Evolutionary conservation across 495 filamentous ascomycete species (phyloP).

Genomic region (Trichocladium antarcticum): DNA sequence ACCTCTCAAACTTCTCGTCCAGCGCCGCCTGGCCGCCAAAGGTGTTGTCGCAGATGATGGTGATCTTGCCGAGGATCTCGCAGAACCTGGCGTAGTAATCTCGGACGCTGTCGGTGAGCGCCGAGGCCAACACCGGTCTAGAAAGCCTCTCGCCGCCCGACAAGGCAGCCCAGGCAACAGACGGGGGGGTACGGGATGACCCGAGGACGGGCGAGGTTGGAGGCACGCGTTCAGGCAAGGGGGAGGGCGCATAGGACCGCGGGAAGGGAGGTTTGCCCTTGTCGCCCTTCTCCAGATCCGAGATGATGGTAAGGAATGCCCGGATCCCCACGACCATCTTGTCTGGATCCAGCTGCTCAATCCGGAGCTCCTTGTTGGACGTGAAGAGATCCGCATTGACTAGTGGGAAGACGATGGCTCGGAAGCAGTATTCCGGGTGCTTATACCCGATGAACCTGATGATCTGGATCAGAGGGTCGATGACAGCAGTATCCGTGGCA

Average conservation of each 20-base stretch:
- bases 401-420: constrained; percentile 82
- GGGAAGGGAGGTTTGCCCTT: constrained; percentile 75
- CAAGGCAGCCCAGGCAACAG: constrained; percentile 20
- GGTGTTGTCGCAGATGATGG: constrained; percentile 86
- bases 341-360: constrained; percentile 91
- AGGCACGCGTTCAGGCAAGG: constrained; percentile 33
- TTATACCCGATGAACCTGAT: constrained; percentile 92
- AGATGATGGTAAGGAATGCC: constrained; percentile 83
- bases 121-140: constrained; percentile 60
- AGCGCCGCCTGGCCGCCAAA: constrained; percentile 92
- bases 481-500: constrained; percentile 66
- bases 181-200: constrained; percentile 27
- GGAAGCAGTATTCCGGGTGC: constrained; percentile 86
- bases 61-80: constrained; percentile 90
- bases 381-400: constrained; percentile 85
- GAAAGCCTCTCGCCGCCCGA: constrained; percentile 49
- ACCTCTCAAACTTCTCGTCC: constrained; percentile 92
- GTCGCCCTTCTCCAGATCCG: constrained; percentile 82
- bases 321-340: constrained; percentile 92
- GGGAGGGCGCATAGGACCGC: constrained; percentile 38
- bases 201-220: constrained; percentile 45
- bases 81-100: constrained; percentile 85
- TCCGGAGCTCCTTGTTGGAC: constrained; percentile 64
- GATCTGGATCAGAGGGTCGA: constrained; percentile 82
- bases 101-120: constrained; percentile 62